These are phyloP conservation scores for Lunularia cruciata DNA, from an alignment of 225 moss, liverwort and hornwort species.

Conservation along the genomic window DNA sequence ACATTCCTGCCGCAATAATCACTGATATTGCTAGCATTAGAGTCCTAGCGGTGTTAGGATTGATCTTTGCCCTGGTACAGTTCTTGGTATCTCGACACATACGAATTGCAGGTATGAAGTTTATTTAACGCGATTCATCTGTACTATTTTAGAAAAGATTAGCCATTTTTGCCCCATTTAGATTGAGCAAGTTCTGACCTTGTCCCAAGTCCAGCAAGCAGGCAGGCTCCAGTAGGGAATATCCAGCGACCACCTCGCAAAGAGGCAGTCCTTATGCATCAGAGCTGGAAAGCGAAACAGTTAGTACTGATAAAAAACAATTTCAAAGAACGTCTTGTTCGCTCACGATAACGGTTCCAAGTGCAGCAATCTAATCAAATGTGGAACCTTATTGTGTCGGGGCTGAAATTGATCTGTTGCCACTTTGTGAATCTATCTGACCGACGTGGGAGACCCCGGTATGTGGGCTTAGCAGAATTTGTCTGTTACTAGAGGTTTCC, in stretches of 20 bases:
- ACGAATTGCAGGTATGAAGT: constrained; percentile 91
- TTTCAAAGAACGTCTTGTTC: constrained; percentile 19
- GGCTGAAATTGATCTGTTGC: neutral
- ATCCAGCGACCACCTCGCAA: constrained; percentile 1
- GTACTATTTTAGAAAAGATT: constrained; percentile 31
- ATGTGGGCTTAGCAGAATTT: no score
- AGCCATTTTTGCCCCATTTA: constrained; percentile 46
- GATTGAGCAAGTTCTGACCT: constrained; percentile 25
- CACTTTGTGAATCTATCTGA: neutral
- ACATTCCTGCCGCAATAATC: constrained; percentile 92
- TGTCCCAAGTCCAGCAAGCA: constrained; percentile 16
- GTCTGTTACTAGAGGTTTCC: no score
- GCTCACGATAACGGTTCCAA: neutral
- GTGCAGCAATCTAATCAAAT: neutral
- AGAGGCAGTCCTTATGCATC: neutral
- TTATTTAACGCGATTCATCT: constrained; percentile 51
- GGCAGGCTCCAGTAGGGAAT: neutral
- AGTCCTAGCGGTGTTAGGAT: constrained; percentile 75
- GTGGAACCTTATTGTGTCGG: neutral
- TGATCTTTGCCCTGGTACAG: constrained; percentile 71
- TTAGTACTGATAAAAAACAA: constrained; percentile 6
- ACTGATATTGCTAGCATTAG: constrained; percentile 87
- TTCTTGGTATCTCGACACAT: constrained; percentile 81
- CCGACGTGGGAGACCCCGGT: neutral
- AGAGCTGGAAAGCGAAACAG: constrained; percentile 7